Evolutionary conservation across 768 basidiomycete species (phyloP).

Genomic region (Melanogaster broomeanus): DNA sequence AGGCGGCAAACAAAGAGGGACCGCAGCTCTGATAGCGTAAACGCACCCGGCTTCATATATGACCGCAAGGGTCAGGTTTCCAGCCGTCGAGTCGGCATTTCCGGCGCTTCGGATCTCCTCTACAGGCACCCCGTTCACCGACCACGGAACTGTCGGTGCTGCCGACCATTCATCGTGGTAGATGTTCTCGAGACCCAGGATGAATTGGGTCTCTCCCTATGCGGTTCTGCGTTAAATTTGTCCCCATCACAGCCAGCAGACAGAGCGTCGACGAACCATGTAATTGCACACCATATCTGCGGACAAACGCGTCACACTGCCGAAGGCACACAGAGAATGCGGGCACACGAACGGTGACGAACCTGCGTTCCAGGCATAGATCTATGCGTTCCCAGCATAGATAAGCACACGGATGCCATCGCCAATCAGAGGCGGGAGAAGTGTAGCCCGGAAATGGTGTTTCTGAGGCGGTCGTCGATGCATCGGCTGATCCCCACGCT

Average conservation of each 20-base stretch:
- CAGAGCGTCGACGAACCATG: constrained; percentile 16
- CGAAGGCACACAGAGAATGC: background rate
- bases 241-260: background rate
- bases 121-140: constrained; percentile 35
- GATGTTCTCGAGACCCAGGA: constrained; percentile 38
- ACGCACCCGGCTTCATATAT: constrained; percentile 52
- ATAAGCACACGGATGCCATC: constrained; percentile 50
- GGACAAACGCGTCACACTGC: background rate
- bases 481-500: constrained; percentile 69
- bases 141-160: constrained; percentile 35
- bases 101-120: constrained; percentile 47
- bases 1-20: constrained; percentile 3
- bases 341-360: constrained; percentile 23
- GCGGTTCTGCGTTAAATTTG: background rate
- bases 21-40: background rate
- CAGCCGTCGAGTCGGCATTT: constrained; percentile 41
- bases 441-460: constrained; percentile 57
- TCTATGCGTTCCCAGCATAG: constrained; percentile 33
- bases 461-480: constrained; percentile 64
- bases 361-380: too few relatives aligned
- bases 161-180: constrained; percentile 40
- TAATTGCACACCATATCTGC: constrained; percentile 42
- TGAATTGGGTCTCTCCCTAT: constrained; percentile 40
- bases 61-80: constrained; percentile 50
- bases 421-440: constrained; percentile 50